A percentile compares a stretch with the other conserved stretches of the same genome.
phyloP scores from a whole-genome alignment of 2,329 filamentous ascomycete species.

The Scolecobasidium constrictum region DNA sequence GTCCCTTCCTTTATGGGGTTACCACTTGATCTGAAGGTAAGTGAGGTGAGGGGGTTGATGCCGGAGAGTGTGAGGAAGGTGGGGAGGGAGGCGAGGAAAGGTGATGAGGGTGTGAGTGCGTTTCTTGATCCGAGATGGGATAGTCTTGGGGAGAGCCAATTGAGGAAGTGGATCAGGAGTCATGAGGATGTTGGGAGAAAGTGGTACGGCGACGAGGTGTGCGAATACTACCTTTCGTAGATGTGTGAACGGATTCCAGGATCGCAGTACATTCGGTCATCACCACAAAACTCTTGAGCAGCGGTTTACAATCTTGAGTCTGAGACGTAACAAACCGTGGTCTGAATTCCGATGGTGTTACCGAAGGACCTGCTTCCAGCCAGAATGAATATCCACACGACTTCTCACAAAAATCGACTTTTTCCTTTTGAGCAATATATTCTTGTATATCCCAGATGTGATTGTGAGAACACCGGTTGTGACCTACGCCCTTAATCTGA shows the following conservation, averaged over 20 bases:
- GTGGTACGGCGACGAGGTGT: conserved; percentile 21
- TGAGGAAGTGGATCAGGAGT: conserved; percentile 24
- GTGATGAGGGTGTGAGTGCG: conserved; percentile 12
- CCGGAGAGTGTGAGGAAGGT: conserved; percentile 15
- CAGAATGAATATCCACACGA: no score
- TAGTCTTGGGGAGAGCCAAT: conserved; percentile 26
- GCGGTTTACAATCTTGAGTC: no score
- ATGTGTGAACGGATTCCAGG: not conserved
- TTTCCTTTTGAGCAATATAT: no score
- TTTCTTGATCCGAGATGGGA: conserved; percentile 23
- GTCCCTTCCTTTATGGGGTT: conserved; percentile 29
- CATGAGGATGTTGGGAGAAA: conserved; percentile 23
- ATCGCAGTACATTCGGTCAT: no score
- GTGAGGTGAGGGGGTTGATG: conserved; percentile 26
- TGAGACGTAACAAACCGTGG: no score
- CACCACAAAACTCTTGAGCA: no score
- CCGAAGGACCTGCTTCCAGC: no score
- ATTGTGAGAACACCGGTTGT: no score
- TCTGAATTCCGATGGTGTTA: no score
- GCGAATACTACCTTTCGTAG: conserved; percentile 5
- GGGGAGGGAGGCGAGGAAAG: conserved; percentile 5
- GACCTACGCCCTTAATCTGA: no score
- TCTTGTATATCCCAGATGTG: no score
- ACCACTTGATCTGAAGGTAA: conserved; percentile 26
- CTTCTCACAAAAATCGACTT: no score